These are phyloP conservation scores for Aspergillus sp. DNA, from an alignment of 2,329 filamentous ascomycete genomes.

Conservation along the genomic window DNA sequence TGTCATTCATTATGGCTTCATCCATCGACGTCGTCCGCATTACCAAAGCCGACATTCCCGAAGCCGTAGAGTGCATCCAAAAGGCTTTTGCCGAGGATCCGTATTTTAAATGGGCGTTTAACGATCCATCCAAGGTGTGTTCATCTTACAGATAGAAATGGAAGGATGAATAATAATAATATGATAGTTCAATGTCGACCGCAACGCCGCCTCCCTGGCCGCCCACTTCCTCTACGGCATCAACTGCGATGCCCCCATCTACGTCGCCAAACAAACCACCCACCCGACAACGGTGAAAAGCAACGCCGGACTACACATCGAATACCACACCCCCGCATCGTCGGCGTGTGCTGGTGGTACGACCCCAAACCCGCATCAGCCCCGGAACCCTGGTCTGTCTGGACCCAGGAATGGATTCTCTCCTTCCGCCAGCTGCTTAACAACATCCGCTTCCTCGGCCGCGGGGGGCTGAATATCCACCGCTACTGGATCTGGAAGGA, in stretches of 20 bases:
- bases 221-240: conserved; percentile 68
- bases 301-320: conserved; percentile 9
- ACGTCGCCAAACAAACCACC: conserved; percentile 59
- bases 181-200: conserved; percentile 51
- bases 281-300: no score
- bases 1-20: conserved; percentile 35
- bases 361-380: conserved; percentile 48
- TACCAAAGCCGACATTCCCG: conserved; percentile 56
- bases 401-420: conserved; percentile 61
- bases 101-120: conserved; percentile 62
- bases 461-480: conserved; percentile 61
- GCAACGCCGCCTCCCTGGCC: conserved; percentile 60
- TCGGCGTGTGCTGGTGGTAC: conserved; percentile 71
- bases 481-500: conserved; percentile 72
- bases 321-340: conserved; percentile 49
- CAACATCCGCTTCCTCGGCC: conserved; percentile 61
- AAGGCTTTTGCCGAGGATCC: conserved; percentile 63
- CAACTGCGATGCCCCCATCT: conserved; percentile 59
- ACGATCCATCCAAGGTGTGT: conserved; percentile 52
- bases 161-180: conserved; percentile 3
- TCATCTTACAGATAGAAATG: not conserved
- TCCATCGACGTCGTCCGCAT: conserved; percentile 56
- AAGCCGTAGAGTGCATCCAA: conserved; percentile 61
- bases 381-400: conserved; percentile 57
- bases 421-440: conserved; percentile 62